Evolutionary conservation across 1,284 basidiomycete species (phyloP).

Genomic region (Ceratobasidium sp.): DNA sequence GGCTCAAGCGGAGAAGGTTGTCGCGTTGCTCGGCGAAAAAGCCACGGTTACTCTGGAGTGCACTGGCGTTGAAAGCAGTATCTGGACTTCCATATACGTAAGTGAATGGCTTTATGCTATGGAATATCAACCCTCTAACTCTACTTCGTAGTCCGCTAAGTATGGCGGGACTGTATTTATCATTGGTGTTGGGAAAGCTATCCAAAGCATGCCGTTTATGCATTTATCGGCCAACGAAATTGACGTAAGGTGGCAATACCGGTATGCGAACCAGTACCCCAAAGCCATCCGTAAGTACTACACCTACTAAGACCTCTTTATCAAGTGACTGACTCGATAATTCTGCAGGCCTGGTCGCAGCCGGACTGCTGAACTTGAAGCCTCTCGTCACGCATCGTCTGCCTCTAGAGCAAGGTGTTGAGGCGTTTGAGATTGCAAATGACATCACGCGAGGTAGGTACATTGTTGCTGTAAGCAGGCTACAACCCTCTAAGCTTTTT

Average conservation of each 20-base stretch:
- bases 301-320: neutral
- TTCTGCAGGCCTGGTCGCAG: conserved; percentile 67
- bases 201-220: conserved; percentile 61
- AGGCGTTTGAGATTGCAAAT: conserved; percentile 84
- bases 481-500: neutral
- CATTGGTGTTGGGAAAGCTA: conserved; percentile 65
- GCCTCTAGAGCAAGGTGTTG: conserved; percentile 77
- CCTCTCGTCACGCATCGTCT: conserved; percentile 90
- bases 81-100: conserved; percentile 84
- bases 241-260: conserved; percentile 64
- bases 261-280: conserved; percentile 70
- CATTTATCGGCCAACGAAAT: conserved; percentile 65
- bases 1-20: conserved; percentile 38
- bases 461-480: neutral
- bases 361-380: conserved; percentile 86
- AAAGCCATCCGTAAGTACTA: conserved; percentile 74
- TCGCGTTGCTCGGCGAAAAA: conserved; percentile 29
- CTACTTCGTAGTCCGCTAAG: conserved; percentile 56
- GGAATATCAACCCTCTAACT: neutral
- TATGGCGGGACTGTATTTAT: conserved; percentile 65
- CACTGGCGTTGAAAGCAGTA: conserved; percentile 89
- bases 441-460: conserved; percentile 79
- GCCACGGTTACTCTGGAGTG: conserved; percentile 77
- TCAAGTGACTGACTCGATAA: neutral
- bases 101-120: conserved; percentile 49